Base-by-base conservation (phyloP, 1,139 yeast genomes). In the Suhomyces bokatorum region DNA sequence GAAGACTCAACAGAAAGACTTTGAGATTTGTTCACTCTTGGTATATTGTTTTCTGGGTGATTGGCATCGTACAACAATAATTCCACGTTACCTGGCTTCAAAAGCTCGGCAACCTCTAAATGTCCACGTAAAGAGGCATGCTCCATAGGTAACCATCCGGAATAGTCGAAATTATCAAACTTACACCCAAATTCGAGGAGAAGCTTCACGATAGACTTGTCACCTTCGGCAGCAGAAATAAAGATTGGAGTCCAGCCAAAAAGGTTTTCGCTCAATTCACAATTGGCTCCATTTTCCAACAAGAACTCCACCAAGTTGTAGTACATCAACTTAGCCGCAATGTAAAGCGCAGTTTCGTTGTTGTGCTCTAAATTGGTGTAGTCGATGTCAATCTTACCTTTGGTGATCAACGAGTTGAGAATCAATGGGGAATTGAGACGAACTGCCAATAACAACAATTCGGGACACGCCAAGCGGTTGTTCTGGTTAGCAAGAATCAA, bases 121-220 rank as follows among this genome's bases (percentile, higher is more conserved):
- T 90, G 96, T 9, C 99, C 99, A 56, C 98, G 77, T 40, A 93
- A 72, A 45, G 89, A 85, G 0, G 98, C 97, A 64, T 93, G 98
- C 58, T 93, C 99, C 83, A 89, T 83, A 8, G 98, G 97, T 20
- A 91, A 82, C 98, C 98, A 93, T 0, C 98, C 98, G 35, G 96
- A 86, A 43, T 81, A 85, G 66, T 93, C 99, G 16, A 78, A 77
- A 39, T 75, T 67, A 41, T 80, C 78, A 44, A 69, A 78, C 17
- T 74, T 69, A 11, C 87, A 83, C 7, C 81, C 82, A 38, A 73
- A 63, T 0, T 69, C 68, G 27, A 85, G 64, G 48, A 93, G 71
- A 9, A 79, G 51, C 42, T 76, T 64, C 9, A 83, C 87, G 34
- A 88, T 72, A 2, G 79, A 79, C 28, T 60, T 60, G 47, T 67